phyloP scores from a whole-genome alignment of 2,329 filamentous ascomycete species.

The Venturia asperata region DNA sequence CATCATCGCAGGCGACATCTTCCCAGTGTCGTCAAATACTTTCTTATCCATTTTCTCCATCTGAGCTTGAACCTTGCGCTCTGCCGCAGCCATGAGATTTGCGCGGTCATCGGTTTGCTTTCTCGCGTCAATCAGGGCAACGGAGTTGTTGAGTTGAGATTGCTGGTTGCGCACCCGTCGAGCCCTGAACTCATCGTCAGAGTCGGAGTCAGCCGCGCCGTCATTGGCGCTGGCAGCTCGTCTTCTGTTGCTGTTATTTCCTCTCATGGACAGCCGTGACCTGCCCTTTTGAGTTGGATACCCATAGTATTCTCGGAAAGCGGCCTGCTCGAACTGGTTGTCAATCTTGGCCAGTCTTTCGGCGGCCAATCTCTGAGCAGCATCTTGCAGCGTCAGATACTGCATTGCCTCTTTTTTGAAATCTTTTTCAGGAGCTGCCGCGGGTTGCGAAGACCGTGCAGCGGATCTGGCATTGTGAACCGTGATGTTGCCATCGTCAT shows the following conservation, averaged over 20 bases:
- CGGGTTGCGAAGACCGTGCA: conserved; percentile 28
- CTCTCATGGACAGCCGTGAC: conserved; percentile 45
- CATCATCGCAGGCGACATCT: conserved; percentile 59
- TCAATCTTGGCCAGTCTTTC: conserved; percentile 76
- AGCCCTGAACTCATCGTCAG: conserved; percentile 61
- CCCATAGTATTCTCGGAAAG: conserved; percentile 73
- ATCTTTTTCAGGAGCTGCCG: conserved; percentile 35
- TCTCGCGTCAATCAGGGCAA: conserved; percentile 62
- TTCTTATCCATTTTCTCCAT: conserved; percentile 77
- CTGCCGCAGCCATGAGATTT: conserved; percentile 67
- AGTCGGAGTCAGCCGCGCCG: conserved; percentile 26
- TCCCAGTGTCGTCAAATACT: conserved; percentile 69
- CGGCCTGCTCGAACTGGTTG: conserved; percentile 54
- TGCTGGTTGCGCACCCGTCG: conserved; percentile 70
- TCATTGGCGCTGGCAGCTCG: conserved; percentile 67
- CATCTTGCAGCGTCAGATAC: conserved; percentile 67
- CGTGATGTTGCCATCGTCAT: conserved; percentile 44
- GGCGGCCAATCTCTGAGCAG: conserved; percentile 77
- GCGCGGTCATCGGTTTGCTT: conserved; percentile 72
- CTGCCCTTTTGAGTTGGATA: conserved; percentile 45
- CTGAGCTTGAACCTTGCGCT: conserved; percentile 74
- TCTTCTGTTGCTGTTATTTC: conserved; percentile 38
- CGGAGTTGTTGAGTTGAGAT: conserved; percentile 63
- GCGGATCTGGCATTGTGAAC: conserved; percentile 24
- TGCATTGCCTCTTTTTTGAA: conserved; percentile 47